These are phyloP conservation scores for Pleurotus cornucopiae DNA, from an alignment of 768 basidiomycete species.

Conservation along the genomic window DNA sequence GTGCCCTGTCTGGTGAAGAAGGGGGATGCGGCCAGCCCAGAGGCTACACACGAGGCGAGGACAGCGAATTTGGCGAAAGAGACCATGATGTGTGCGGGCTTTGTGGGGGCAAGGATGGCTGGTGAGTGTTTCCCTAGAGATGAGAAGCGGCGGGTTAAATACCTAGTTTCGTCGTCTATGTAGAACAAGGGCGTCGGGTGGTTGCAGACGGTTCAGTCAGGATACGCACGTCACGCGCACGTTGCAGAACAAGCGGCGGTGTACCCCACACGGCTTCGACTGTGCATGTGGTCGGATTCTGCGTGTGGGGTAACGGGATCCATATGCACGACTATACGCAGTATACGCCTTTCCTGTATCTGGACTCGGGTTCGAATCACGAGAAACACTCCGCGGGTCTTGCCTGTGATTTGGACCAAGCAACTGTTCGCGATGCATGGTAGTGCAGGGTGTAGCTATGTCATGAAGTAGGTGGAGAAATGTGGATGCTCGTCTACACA, in stretches of 20 bases:
- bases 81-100: neutral
- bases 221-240: neutral
- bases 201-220: too few relatives aligned
- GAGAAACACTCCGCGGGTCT: neutral
- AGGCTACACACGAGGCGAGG: neutral
- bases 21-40: neutral
- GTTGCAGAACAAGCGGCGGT: neutral
- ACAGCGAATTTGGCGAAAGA: neutral
- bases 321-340: neutral
- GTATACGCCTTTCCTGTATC: too few relatives aligned
- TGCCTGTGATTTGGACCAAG: neutral
- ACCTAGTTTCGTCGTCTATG: neutral
- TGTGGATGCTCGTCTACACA: too few relatives aligned
- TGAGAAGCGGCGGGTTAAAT: neutral
- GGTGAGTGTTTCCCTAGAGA: neutral
- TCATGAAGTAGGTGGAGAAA: too few relatives aligned
- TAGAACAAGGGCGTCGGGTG: neutral
- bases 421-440: too few relatives aligned
- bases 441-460: too few relatives aligned
- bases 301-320: neutral
- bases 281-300: neutral
- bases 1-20: constrained; percentile 1
- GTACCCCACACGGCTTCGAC: neutral
- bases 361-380: neutral
- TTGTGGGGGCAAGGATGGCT: neutral